These are phyloP conservation scores for Kokia cookei DNA, from an alignment of 441 rosid species.

Conservation along the genomic window DNA sequence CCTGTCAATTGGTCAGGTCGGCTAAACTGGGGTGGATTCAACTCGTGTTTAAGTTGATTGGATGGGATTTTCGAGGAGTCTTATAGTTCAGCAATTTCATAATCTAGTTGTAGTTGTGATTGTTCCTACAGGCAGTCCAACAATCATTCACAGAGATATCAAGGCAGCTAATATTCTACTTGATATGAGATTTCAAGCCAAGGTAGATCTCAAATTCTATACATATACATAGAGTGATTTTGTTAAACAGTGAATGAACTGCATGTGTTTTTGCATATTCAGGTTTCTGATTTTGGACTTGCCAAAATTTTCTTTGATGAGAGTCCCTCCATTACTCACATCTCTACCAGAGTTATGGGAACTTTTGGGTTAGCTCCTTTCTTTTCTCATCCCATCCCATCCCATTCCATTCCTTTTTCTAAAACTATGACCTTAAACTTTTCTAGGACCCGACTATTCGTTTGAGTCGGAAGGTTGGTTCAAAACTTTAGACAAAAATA, in stretches of 20 bases:
- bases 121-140: slow-evolving; percentile 43
- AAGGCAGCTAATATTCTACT: slow-evolving; percentile 30
- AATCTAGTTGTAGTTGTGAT: not conserved
- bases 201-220: slow-evolving; percentile 23
- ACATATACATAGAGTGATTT: not conserved
- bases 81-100: not conserved
- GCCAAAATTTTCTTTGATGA: slow-evolving; percentile 41
- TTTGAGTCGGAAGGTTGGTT: too few species aligned
- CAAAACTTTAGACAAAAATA: too few species aligned
- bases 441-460: too few species aligned
- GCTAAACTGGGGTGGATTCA: too few species aligned
- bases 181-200: slow-evolving; percentile 47
- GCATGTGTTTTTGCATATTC: not conserved
- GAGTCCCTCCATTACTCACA: slow-evolving; percentile 30
- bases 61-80: too few species aligned
- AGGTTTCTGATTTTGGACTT: slow-evolving; percentile 62
- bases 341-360: slow-evolving; percentile 51
- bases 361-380: slow-evolving; percentile 42
- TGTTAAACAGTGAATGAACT: not conserved
- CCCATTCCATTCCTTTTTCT: not conserved
- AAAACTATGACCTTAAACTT: not conserved
- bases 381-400: not conserved
- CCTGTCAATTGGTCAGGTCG: too few species aligned
- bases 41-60: too few species aligned
- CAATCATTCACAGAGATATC: slow-evolving; percentile 45